Evolutionary conservation across 441 rosid species (phyloP).

Genomic region (Bocquillonia castaneifolia): DNA sequence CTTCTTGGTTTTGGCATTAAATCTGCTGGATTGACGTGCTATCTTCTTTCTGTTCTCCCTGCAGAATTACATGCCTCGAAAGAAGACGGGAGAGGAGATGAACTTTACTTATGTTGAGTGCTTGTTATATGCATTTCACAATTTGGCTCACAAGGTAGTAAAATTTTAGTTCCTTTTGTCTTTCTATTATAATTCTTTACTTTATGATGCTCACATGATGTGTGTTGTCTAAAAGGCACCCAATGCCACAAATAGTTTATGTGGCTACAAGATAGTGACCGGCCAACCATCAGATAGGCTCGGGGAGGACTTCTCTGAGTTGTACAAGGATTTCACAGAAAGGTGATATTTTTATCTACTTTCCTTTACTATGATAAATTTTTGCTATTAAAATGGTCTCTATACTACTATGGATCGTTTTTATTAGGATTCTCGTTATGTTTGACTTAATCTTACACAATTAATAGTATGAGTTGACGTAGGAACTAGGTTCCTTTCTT

Average conservation of each 20-base stretch:
- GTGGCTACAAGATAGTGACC: constrained; percentile 97
- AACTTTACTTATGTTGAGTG: constrained; percentile 93
- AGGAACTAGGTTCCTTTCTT: background rate
- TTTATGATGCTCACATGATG: constrained; percentile 26
- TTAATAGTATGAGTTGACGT: background rate
- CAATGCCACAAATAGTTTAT: constrained; percentile 85
- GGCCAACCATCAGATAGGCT: constrained; percentile 99
- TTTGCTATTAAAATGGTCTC: background rate
- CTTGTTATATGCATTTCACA: constrained; percentile 78
- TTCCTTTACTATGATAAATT: background rate
- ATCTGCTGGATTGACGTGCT: background rate
- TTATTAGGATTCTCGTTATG: background rate
- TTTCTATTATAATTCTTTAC: background rate
- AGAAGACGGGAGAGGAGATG: constrained; percentile 88
- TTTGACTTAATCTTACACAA: background rate
- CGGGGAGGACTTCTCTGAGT: constrained; percentile 95
- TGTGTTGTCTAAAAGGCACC: constrained; percentile 61
- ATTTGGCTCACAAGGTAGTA: constrained; percentile 71
- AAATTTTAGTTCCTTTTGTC: constrained; percentile 7
- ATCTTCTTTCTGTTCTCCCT: constrained; percentile 19
- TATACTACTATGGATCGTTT: background rate
- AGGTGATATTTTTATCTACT: constrained; percentile 35
- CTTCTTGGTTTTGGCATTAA: background rate
- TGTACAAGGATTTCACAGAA: constrained; percentile 74
- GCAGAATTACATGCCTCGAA: constrained; percentile 88